Evolutionary conservation across 179 eudicot species (phyloP).

Genomic region (Camellia oleifera): DNA sequence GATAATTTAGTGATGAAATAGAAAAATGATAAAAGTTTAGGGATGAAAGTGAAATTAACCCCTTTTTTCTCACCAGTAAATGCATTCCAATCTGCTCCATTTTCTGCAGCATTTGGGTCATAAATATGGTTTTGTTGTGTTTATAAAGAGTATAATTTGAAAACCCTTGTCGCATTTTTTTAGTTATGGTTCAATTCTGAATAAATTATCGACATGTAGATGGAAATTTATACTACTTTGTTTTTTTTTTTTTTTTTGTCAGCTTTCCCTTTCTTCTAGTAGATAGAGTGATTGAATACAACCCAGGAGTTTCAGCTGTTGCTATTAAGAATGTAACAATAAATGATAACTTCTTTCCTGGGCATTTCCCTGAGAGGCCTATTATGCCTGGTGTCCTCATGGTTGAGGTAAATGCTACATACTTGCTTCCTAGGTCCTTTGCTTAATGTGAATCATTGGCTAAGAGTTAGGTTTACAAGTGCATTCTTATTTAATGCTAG

Average conservation of each 20-base stretch:
- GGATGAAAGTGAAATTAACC: too few relatives aligned
- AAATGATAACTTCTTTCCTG: constrained; percentile 94
- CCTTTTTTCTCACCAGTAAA: background rate
- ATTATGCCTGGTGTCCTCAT: constrained; percentile 99
- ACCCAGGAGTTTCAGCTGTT: constrained; percentile 92
- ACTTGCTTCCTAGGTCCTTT: background rate
- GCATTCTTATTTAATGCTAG: background rate
- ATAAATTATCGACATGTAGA: background rate
- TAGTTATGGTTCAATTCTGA: background rate
- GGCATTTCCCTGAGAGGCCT: constrained; percentile 98
- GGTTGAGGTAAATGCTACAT: constrained; percentile 68
- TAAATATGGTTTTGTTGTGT: background rate
- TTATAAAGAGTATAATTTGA: background rate
- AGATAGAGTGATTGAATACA: constrained; percentile 96
- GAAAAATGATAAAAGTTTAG: too few relatives aligned
- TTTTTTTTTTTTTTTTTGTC: constrained; percentile 24
- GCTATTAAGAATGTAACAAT: constrained; percentile 96
- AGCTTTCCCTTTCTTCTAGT: constrained; percentile 94
- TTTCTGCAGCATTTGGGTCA: constrained; percentile 2
- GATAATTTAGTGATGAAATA: too few relatives aligned
- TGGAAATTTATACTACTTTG: constrained; percentile 34
- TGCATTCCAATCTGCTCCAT: background rate
- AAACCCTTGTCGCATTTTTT: background rate
- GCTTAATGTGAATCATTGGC: background rate
- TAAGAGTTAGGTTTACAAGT: background rate